A percentile compares a stretch with the other conserved stretches of the same genome.
These are phyloP conservation scores for Yamadazyma phyllophila DNA, from an alignment of 805 yeast genomes.

Conservation along the genomic window DNA sequence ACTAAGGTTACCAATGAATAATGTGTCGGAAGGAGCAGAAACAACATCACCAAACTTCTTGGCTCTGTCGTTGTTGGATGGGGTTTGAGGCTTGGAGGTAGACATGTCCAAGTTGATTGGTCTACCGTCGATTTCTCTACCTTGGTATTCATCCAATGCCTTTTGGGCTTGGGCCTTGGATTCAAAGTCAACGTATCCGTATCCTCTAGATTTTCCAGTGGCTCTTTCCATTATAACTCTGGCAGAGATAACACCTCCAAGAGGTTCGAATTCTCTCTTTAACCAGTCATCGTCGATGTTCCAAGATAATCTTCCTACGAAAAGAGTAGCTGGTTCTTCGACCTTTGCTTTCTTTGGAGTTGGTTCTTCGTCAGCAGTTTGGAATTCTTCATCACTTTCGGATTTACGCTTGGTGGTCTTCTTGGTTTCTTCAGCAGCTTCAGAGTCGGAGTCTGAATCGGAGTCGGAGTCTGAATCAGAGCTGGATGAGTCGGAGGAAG, in stretches of 20 bases:
- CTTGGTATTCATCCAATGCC: slow-evolving; percentile 83
- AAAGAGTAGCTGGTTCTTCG: slow-evolving; percentile 80
- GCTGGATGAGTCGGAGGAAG: slow-evolving; percentile 1
- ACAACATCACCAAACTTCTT: slow-evolving; percentile 85
- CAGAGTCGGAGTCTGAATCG: slow-evolving; percentile 18
- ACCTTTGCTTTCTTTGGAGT: slow-evolving; percentile 55
- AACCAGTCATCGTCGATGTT: slow-evolving; percentile 95
- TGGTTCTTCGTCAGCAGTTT: slow-evolving; percentile 30
- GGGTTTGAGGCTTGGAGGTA: slow-evolving; percentile 68
- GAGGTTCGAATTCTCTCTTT: slow-evolving; percentile 74
- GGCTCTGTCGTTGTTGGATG: slow-evolving; percentile 74
- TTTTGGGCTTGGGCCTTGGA: slow-evolving; percentile 74
- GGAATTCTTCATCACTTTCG: slow-evolving; percentile 40
- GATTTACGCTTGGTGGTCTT: slow-evolving; percentile 33
- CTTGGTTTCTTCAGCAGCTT: slow-evolving; percentile 22
- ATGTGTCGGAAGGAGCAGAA: slow-evolving; percentile 91
- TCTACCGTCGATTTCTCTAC: slow-evolving; percentile 95
- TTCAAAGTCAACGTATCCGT: slow-evolving; percentile 95
- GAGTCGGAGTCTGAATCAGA: slow-evolving; percentile 1
- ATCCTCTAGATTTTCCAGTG: slow-evolving; percentile 92
- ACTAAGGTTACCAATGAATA: slow-evolving; percentile 93
- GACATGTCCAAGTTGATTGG: slow-evolving; percentile 92
- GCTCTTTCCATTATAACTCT: slow-evolving; percentile 93
- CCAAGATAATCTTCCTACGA: slow-evolving; percentile 98
- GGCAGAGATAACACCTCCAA: slow-evolving; percentile 82